Conservation (phyloP, 148 eudicot species). For the Rhododendron ferrugineum region DNA sequence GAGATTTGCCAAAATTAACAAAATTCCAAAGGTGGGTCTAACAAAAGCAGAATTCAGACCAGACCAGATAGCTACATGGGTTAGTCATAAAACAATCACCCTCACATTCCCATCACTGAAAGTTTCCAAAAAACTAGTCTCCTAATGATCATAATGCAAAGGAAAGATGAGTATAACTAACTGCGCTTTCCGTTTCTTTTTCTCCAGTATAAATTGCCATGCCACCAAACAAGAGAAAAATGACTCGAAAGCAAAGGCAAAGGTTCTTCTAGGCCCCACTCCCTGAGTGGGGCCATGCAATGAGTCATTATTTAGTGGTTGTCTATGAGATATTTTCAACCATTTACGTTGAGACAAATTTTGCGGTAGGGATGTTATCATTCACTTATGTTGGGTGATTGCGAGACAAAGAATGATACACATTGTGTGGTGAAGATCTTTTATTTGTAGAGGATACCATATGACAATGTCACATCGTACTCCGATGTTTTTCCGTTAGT, state of each 20-base stretch:
- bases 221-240: not conserved
- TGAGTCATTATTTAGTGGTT: too few species aligned
- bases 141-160: not conserved
- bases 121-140: not conserved
- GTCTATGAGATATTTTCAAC: too few species aligned
- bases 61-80: not conserved
- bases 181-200: not conserved
- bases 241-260: not conserved
- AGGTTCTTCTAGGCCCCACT: not conserved
- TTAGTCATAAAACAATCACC: not conserved
- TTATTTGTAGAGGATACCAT: too few species aligned
- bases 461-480: too few species aligned
- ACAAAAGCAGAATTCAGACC: not conserved
- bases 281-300: not conserved
- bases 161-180: not conserved
- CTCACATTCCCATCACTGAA: not conserved
- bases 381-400: too few species aligned
- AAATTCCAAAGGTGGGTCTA: not conserved
- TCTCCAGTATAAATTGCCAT: not conserved
- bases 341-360: too few species aligned
- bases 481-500: too few species aligned
- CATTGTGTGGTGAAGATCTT: too few species aligned
- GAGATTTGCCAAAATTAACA: not conserved
- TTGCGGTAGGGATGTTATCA: too few species aligned
- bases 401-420: too few species aligned